These are phyloP conservation scores for Salix arbutifolia DNA, from an alignment of 345 rosid species.

Conservation along the genomic window DNA sequence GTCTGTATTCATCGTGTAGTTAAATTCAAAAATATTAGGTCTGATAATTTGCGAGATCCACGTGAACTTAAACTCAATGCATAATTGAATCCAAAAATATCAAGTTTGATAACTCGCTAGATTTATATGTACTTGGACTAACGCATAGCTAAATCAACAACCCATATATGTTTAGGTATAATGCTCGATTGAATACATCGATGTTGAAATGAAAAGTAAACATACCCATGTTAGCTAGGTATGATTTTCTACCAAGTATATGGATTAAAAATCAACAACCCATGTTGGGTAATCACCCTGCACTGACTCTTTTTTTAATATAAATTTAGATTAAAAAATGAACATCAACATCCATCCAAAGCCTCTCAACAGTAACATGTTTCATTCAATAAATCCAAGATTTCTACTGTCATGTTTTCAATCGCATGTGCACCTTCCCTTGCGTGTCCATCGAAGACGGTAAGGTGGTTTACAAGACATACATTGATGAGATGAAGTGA, in stretches of 20 bases:
- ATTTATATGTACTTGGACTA: fast-evolving
- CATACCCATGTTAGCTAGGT: no score
- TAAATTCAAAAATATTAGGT: no score
- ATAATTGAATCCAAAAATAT: no score
- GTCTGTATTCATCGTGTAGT: no score
- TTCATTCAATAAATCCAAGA: neutral
- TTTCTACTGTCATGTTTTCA: neutral
- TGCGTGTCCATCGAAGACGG: neutral
- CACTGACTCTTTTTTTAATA: no score
- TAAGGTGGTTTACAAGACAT: neutral
- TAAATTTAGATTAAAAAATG: no score
- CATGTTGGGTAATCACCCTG: no score
- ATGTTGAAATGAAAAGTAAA: no score
- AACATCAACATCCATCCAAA: neutral
- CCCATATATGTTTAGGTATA: no score
- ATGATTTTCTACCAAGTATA: no score
- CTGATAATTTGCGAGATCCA: fast-evolving
- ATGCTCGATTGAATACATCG: fast-evolving
- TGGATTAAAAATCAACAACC: no score
- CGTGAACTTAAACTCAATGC: fast-evolving
- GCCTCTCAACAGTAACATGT: neutral
- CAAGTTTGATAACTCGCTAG: fast-evolving
- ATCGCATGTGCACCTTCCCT: neutral
- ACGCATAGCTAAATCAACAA: no score
- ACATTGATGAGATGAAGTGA: neutral